Conservation (phyloP, 1,284 basidiomycete species). For the Microbotryum scabiosae region DNA sequence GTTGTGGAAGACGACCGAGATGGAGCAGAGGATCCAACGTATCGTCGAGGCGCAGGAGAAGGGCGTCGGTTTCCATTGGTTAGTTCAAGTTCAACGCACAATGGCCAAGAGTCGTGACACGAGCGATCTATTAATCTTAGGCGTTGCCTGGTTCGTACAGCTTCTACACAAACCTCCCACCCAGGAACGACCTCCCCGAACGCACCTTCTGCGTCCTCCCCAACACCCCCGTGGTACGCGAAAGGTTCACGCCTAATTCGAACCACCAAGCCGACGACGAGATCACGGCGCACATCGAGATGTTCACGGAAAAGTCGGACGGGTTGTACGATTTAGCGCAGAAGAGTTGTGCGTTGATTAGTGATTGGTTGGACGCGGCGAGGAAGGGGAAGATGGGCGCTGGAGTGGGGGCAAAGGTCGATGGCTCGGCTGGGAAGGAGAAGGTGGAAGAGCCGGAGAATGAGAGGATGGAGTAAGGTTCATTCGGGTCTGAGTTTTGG, state of each 20-base stretch:
- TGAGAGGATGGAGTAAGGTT: no score
- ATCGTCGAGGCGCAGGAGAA: conserved; percentile 7
- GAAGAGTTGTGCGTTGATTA: conserved; percentile 19
- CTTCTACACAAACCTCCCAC: conserved; percentile 26
- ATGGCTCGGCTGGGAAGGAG: neutral
- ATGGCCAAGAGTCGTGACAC: neutral
- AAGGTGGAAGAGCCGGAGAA: neutral
- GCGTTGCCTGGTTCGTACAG: neutral
- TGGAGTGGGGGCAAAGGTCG: conserved; percentile 4
- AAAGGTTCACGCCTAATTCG: conserved; percentile 17
- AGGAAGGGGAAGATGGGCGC: conserved; percentile 19
- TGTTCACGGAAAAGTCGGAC: conserved; percentile 27
- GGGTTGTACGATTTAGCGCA: conserved; percentile 23
- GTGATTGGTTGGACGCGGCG: conserved; percentile 21
- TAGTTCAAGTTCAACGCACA: neutral
- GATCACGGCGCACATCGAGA: conserved; percentile 27
- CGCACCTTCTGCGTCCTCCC: conserved; percentile 29
- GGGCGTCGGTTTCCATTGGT: conserved; percentile 29
- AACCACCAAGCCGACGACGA: conserved; percentile 20
- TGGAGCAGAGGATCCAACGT: conserved; percentile 15
- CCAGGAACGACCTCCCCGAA: neutral
- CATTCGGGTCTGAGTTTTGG: no score
- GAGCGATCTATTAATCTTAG: no score
- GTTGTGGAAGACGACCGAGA: conserved; percentile 24
- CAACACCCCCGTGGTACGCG: neutral